Evolutionary conservation across 768 basidiomycete genomes (phyloP).

Genomic region (Serpula lacrymans): DNA sequence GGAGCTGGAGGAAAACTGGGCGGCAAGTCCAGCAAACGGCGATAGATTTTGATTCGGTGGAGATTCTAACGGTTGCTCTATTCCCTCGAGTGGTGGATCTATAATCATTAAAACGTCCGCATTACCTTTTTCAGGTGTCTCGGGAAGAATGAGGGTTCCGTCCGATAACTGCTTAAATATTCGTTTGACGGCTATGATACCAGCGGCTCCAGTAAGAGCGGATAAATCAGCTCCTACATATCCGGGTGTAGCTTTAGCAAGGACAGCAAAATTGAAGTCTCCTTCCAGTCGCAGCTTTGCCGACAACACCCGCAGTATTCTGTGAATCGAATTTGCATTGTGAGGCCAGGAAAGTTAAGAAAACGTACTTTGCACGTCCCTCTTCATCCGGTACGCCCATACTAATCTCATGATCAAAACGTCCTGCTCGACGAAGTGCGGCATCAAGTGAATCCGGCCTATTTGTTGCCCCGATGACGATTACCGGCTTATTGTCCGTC

Average conservation of each 20-base stretch:
- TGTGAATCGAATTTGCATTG: slow-evolving; percentile 25
- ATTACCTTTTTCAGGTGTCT: slow-evolving; percentile 19
- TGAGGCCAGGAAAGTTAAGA: not conserved
- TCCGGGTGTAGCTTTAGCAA: slow-evolving; percentile 94
- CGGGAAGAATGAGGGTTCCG: slow-evolving; percentile 56
- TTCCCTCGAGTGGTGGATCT: slow-evolving; percentile 21
- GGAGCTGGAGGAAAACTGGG: slow-evolving; percentile 53
- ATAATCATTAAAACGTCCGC: slow-evolving; percentile 35
- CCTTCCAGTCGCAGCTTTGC: slow-evolving; percentile 81
- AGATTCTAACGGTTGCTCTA: slow-evolving; percentile 15
- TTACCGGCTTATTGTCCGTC: slow-evolving; percentile 86
- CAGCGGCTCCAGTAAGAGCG: slow-evolving; percentile 88
- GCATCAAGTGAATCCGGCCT: slow-evolving; percentile 93
- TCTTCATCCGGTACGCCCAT: slow-evolving; percentile 96
- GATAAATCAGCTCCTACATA: slow-evolving; percentile 96
- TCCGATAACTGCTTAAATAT: slow-evolving; percentile 83
- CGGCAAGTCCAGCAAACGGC: slow-evolving; percentile 35
- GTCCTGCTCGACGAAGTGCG: slow-evolving; percentile 86
- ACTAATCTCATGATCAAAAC: slow-evolving; percentile 97
- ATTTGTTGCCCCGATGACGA: slow-evolving; percentile 96
- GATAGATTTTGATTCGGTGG: slow-evolving; percentile 9
- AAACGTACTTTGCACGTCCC: slow-evolving; percentile 78
- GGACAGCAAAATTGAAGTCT: slow-evolving; percentile 77
- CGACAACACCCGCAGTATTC: slow-evolving; percentile 85
- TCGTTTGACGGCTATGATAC: slow-evolving; percentile 93